Base-by-base conservation (phyloP, 352 stramenopile genomes). In the Phytopythium delawarense region DNA sequence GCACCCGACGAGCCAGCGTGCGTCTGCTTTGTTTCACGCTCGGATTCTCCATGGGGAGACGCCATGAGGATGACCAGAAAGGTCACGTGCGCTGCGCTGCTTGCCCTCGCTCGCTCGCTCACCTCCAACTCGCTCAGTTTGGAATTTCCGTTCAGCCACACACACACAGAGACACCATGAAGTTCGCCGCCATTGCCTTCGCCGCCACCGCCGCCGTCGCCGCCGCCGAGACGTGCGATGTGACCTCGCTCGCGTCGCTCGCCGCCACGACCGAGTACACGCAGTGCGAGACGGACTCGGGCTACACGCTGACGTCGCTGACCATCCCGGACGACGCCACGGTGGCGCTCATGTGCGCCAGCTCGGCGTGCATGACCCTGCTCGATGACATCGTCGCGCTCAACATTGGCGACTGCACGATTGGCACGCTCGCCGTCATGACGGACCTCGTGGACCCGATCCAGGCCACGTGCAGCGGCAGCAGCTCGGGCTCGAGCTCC, bases 221-320 rank as follows among this genome's bases (percentile, higher is more conserved):
- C 54, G 65, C 68, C 39, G 69, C 72, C 46, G 63, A 56, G 49
- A 57, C 46, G 50, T 79, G 72, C 45, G 63, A 79, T 32, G 61
- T 74, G 44, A 70, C 51, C 37, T 61, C 59, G 46, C 64, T 76
- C 50, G 18, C 56, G 64, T 57, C 57, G 55, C 61, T 79, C 16
- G 49, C 72, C 42, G 61, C 59, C 18, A 68, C 50, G 28, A 16
- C 49, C 42, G 59, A 70, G 53, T 69, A 57, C 35, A 74, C 61
- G 30, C 61, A 54, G 45, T 79, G 72, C 53, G 30, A 59, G 34
- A 51, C 59, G 28, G 63, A 70, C 39, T 79, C 72, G 7, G 66
- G 66, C 25, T 79, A 79, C 61, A 56, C 59, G 15, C 58, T 74
- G 40, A 72, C 63, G 21, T 79, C 72, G 56, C 59, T 76, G 45